Evolutionary conservation across 805 yeast genomes (phyloP).

Genomic region (Priceomyces medius): DNA sequence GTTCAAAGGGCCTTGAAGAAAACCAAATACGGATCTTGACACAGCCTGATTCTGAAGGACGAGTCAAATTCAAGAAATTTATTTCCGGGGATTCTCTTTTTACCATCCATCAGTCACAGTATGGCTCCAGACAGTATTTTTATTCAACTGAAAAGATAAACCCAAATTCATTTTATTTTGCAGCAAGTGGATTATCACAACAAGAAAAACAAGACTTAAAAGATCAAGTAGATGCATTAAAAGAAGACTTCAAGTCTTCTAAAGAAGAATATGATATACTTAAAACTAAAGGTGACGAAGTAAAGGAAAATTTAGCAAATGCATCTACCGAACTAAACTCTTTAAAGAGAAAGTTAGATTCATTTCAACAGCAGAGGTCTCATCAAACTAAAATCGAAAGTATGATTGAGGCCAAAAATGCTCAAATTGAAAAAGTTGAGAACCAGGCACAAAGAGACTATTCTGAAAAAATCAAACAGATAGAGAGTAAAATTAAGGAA

Average conservation of each 20-base stretch:
- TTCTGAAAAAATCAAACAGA: slow-evolving; percentile 34
- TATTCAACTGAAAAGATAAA: slow-evolving; percentile 38
- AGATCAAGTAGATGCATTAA: slow-evolving; percentile 12
- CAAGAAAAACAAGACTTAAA: slow-evolving; percentile 19
- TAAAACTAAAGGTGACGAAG: slow-evolving; percentile 4
- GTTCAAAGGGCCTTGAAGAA: slow-evolving; percentile 44
- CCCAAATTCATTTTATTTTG: slow-evolving; percentile 27
- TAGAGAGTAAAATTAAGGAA: slow-evolving; percentile 25
- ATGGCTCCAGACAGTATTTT: slow-evolving; percentile 58
- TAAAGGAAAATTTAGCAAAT: slow-evolving; percentile 2
- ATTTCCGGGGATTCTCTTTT: slow-evolving; percentile 58
- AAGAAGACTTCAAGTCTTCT: slow-evolving; percentile 8
- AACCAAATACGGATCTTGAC: slow-evolving; percentile 38
- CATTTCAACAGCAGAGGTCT: slow-evolving; percentile 12
- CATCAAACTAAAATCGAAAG: slow-evolving; percentile 18
- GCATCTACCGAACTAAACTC: slow-evolving; percentile 7
- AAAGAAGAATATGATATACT: slow-evolving; percentile 3
- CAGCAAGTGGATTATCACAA: slow-evolving; percentile 31
- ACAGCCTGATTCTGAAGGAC: slow-evolving; percentile 36
- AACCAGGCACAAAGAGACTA: slow-evolving; percentile 43
- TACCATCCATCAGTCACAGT: slow-evolving; percentile 54
- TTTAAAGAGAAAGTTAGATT: slow-evolving; percentile 10
- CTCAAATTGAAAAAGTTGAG: slow-evolving; percentile 31
- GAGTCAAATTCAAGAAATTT: slow-evolving; percentile 52
- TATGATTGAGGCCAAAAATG: slow-evolving; percentile 23